phyloP scores from a whole-genome alignment of 177 flowering plant genomes.

The Tripterygium wilfordii region DNA sequence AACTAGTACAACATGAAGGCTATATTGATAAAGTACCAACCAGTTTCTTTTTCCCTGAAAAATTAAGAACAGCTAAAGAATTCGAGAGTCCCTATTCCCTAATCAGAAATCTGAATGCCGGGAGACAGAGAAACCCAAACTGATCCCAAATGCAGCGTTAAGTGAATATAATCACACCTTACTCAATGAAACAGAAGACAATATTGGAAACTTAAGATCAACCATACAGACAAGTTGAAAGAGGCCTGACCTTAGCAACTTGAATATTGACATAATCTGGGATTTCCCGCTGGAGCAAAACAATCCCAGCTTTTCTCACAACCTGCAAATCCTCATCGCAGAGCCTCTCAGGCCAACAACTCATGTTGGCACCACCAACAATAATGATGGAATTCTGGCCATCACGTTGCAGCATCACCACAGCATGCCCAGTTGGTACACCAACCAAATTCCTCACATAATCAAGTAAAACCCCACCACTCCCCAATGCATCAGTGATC shows the following conservation, averaged over 20 bases:
- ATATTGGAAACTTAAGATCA: neutral
- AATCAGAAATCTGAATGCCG: no score
- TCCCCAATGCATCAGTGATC: slow-evolving; percentile 55
- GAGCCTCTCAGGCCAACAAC: slow-evolving; percentile 57
- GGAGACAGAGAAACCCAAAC: no score
- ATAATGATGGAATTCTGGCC: slow-evolving; percentile 93
- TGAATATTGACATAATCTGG: slow-evolving; percentile 90
- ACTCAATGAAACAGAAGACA: no score
- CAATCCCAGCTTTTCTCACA: slow-evolving; percentile 70
- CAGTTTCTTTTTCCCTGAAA: no score
- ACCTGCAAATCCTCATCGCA: slow-evolving; percentile 44
- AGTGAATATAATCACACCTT: no score
- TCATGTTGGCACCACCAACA: slow-evolving; percentile 94
- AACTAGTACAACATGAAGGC: no score
- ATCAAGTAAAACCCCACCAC: slow-evolving; percentile 60
- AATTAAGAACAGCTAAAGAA: no score
- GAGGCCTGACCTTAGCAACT: slow-evolving; percentile 73
- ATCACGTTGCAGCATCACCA: slow-evolving; percentile 81
- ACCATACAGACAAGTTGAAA: neutral
- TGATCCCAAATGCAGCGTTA: no score
- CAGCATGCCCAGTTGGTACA: slow-evolving; percentile 95
- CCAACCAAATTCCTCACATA: slow-evolving; percentile 33
- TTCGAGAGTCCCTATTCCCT: no score
- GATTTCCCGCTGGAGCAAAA: slow-evolving; percentile 90
- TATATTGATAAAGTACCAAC: no score